Percentiles rank a stretch among this genome's conserved stretches.
Evolutionary conservation across 2,329 filamentous ascomycete species (phyloP).

Genomic region (Beauveria caledonica): DNA sequence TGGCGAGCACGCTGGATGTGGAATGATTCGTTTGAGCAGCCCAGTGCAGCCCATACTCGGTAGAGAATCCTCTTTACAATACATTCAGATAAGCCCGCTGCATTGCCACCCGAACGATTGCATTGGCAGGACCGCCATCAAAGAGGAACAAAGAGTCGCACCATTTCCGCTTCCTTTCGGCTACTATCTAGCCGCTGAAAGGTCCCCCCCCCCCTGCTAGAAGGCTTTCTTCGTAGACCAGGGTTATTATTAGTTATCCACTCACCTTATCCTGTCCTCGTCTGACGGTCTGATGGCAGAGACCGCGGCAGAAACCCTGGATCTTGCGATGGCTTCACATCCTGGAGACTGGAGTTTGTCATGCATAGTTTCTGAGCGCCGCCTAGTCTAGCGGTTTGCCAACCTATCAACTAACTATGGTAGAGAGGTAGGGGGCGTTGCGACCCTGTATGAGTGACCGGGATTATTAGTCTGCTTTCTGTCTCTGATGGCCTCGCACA

Average conservation of each 20-base stretch:
- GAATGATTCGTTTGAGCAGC: neutral
- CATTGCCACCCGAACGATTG: no score
- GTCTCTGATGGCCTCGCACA: neutral
- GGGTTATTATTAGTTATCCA: neutral
- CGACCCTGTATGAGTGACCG: neutral
- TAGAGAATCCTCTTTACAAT: no score
- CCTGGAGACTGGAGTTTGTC: neutral
- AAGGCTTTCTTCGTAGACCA: neutral
- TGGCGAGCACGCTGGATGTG: neutral
- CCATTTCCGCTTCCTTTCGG: no score
- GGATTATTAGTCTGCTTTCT: slow-evolving; percentile 2
- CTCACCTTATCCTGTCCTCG: neutral
- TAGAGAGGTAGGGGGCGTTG: neutral
- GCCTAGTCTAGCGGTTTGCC: neutral
- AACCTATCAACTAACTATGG: neutral
- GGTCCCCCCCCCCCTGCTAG: neutral
- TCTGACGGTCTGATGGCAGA: neutral
- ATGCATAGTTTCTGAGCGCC: neutral
- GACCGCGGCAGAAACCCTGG: neutral
- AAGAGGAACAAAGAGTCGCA: no score
- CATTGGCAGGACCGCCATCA: no score
- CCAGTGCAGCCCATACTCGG: neutral
- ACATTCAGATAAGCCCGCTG: no score
- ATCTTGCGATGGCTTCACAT: slow-evolving; percentile 8
- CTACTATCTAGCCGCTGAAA: no score